Evolutionary conservation across 2,329 filamentous ascomycete genomes (phyloP), one percentile per base, ranked within the genome.

Genomic region (Ascochyta clinopodiicola): DNA sequence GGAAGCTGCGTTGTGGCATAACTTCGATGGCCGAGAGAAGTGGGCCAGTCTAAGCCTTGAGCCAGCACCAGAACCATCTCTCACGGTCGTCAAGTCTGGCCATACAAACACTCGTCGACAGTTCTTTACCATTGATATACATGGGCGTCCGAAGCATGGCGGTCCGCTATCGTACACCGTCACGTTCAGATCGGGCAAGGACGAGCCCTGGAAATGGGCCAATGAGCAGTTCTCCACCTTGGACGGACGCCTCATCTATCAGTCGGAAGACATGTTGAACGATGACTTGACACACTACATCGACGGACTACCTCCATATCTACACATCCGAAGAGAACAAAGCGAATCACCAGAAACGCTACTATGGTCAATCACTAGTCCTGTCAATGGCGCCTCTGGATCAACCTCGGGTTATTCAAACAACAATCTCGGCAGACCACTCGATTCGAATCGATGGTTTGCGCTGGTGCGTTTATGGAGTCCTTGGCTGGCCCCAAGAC

Each of bases 401-500:
- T 80, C 85, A 35, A 72, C 80, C 3, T 89, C 91, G 4, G 80
- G 83, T 0, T 81, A 82, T 49, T 82, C 81, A 27, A 78, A 82
- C 43, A 72, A 87, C 27, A 75, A 78, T 2, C 75, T 96, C 1
- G 91, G 91, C 0, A 77, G 78, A 1, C 88, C 90, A 0, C 88
- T 83, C 66, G 83, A 84, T 37, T 76, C 84, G 45, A 82, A 83
- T 69, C 88, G 89, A 64, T 96, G 92, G 86, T 94, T 96, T 71
- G 86, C 91, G 7, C 77, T 96, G 12, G 87, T 96, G 5, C 86
- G 92, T 17, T 80, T 91, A 3, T 95, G 88, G 86, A 84, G 83
- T 31, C 89, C 92, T 1, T 98, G 94, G 94, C 79, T 96, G 10
- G 91, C 89, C 7, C 94, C 94, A n/a, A 82, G 92, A 35, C 93